Conservation (phyloP, 2,329 filamentous ascomycete genomes). For the Dactylellina parvicollis region DNA sequence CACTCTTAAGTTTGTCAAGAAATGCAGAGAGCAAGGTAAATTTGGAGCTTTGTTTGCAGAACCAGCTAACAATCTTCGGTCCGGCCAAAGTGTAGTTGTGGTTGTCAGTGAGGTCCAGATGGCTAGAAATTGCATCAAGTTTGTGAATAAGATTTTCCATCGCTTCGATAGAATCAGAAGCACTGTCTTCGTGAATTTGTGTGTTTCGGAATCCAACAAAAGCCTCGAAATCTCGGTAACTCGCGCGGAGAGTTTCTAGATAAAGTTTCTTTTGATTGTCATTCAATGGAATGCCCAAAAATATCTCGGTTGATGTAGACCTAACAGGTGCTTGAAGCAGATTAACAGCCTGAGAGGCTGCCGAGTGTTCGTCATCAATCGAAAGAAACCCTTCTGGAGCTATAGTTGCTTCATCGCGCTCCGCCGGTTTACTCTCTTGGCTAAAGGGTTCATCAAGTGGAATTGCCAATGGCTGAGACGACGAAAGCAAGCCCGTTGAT, state of each 20-base stretch:
- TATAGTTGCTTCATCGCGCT: not conserved
- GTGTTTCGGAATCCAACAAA: constrained; percentile 39
- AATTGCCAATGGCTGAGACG: not conserved
- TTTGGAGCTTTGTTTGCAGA: constrained; percentile 43
- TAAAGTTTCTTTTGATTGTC: constrained; percentile 34
- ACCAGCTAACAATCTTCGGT: constrained; percentile 41
- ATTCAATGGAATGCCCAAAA: constrained; percentile 35
- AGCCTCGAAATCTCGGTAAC: constrained; percentile 26
- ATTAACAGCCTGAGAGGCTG: constrained; percentile 33
- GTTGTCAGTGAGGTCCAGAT: constrained; percentile 24
- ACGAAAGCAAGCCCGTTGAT: constrained; percentile 15
- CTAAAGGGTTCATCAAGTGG: not conserved
- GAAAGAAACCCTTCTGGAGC: not conserved
- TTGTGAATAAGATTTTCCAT: constrained; percentile 30
- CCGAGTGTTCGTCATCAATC: constrained; percentile 40
- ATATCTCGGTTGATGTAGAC: constrained; percentile 29
- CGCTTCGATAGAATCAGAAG: not conserved
- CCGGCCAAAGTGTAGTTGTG: not conserved
- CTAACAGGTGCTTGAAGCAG: constrained; percentile 13
- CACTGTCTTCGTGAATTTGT: not conserved
- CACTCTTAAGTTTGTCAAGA: constrained; percentile 13
- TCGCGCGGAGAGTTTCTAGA: constrained; percentile 15
- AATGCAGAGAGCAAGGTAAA: constrained; percentile 28
- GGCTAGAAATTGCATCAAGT: constrained; percentile 32
- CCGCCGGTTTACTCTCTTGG: not conserved